phyloP scores from a whole-genome alignment of 1,284 basidiomycete genomes.

The Meira miltonrushii region DNA sequence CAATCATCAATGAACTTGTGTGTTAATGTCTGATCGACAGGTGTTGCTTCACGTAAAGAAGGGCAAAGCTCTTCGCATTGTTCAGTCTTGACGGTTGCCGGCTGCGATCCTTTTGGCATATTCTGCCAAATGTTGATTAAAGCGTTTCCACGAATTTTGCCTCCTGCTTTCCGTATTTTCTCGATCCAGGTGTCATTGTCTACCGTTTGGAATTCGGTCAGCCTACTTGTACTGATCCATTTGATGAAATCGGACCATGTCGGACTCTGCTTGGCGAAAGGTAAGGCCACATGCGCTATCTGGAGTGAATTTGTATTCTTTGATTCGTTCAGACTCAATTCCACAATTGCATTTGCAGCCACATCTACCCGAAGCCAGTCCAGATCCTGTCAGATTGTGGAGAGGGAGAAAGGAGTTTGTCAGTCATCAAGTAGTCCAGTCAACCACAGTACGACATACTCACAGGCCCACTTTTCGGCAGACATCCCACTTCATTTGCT shows the following conservation, averaged over 20 bases:
- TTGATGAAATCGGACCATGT: constrained; percentile 58
- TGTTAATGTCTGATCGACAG: no score
- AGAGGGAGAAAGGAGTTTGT: no score
- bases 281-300: no score
- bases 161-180: no score
- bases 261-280: constrained; percentile 2
- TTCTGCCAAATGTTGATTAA: constrained; percentile 16
- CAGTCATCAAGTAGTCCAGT: no score
- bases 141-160: constrained; percentile 12
- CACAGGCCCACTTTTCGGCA: not conserved
- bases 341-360: constrained; percentile 59
- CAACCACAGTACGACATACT: no score
- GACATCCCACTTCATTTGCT: not conserved
- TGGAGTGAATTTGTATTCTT: no score
- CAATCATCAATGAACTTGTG: no score
- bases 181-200: no score
- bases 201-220: constrained; percentile 41
- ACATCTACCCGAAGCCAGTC: constrained; percentile 63
- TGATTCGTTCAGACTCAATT: constrained; percentile 53
- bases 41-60: no score
- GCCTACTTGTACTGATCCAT: constrained; percentile 63
- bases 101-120: not conserved
- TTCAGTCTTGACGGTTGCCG: no score
- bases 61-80: no score
- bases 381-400: constrained; percentile 44